Evolutionary conservation across 2,329 filamentous ascomycete genomes (phyloP).

Genomic region (Botryotinia narcissicola): DNA sequence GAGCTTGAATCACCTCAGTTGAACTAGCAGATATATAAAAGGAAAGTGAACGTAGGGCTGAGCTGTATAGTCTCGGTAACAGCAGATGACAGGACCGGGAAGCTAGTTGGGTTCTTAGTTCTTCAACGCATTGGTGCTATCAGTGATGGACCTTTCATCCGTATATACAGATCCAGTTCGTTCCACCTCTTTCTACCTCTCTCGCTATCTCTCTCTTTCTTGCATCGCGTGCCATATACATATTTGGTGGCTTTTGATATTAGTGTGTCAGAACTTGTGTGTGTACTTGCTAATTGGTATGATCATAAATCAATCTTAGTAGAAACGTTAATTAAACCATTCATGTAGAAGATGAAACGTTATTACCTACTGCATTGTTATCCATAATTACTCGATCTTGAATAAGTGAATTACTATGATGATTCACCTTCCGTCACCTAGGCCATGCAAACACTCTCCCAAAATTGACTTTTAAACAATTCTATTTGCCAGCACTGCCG

Average conservation of each 20-base stretch:
- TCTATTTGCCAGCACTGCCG: background rate
- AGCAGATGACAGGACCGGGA: no score
- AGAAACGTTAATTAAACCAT: background rate
- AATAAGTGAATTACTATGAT: background rate
- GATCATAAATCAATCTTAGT: background rate
- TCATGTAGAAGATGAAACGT: background rate
- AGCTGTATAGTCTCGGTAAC: background rate
- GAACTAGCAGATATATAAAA: background rate
- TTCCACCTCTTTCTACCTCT: background rate
- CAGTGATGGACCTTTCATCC: background rate
- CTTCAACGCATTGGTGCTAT: background rate
- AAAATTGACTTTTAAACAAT: background rate
- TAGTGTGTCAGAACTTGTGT: background rate
- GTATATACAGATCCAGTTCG: background rate
- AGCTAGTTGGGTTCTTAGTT: background rate
- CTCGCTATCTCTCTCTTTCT: background rate
- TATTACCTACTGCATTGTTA: background rate
- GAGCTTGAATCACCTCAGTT: background rate
- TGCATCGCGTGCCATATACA: background rate
- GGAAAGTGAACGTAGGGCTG: background rate
- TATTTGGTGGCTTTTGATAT: background rate
- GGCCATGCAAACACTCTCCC: background rate
- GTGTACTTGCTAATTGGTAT: background rate
- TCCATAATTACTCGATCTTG: background rate
- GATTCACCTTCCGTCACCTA: background rate